These are phyloP conservation scores for Lotus japonicus DNA, from an alignment of 306 rosid genomes.

Conservation along the genomic window DNA sequence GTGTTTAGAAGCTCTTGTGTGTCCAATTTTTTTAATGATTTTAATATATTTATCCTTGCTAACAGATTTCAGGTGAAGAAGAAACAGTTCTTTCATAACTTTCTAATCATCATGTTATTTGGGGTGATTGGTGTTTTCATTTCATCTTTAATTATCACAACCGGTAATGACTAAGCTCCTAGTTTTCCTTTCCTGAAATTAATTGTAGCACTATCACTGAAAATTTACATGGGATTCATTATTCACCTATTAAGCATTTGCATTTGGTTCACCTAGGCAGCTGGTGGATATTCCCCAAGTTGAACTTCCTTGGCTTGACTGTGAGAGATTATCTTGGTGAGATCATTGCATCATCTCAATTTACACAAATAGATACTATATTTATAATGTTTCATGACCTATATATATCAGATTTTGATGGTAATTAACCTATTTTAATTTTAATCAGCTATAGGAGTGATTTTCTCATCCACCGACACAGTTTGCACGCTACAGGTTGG, in stretches of 20 bases:
- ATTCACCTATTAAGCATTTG: slow-evolving; percentile 21
- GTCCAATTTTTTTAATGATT: not conserved
- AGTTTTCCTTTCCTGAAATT: not conserved
- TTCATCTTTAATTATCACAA: slow-evolving; percentile 51
- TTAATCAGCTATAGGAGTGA: slow-evolving; percentile 73
- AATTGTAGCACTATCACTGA: not conserved
- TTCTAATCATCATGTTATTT: slow-evolving; percentile 75
- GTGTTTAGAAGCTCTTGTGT: not conserved
- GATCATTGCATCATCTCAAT: slow-evolving; percentile 9
- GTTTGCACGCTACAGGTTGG: slow-evolving; percentile 93
- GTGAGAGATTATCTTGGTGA: slow-evolving; percentile 69
- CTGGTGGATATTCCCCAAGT: slow-evolving; percentile 79
- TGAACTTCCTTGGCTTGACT: slow-evolving; percentile 51
- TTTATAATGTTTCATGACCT: not conserved
- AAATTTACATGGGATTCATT: not conserved
- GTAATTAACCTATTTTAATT: slow-evolving; percentile 15
- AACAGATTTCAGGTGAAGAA: slow-evolving; percentile 95
- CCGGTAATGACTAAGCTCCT: slow-evolving; percentile 36
- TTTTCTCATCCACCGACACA: slow-evolving; percentile 90
- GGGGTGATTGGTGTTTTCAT: slow-evolving; percentile 86
- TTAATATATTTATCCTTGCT: not conserved
- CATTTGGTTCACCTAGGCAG: slow-evolving; percentile 54
- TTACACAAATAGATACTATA: not conserved
- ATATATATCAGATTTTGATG: slow-evolving; percentile 1
- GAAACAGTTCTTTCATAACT: slow-evolving; percentile 86